Evolutionary conservation across 345 rosid genomes (phyloP), one percentile per base, ranked within the genome.

Genomic region (Corchorus olitorius): DNA sequence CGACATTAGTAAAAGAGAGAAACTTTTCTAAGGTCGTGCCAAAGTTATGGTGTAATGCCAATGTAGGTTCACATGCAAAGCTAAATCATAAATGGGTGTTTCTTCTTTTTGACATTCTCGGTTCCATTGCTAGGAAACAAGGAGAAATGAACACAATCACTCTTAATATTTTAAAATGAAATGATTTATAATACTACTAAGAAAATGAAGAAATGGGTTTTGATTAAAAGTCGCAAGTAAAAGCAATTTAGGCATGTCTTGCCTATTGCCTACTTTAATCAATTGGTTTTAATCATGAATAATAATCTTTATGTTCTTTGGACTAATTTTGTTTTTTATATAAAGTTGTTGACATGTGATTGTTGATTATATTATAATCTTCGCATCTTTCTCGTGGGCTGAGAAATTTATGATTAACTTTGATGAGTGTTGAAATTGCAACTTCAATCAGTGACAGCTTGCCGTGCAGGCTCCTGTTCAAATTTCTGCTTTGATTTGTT

Each of bases 11-110:
- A 70, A 52, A 70, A 37, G 3, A 6, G 6, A 50, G 55, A 8
- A 20, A 20, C 53, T 50, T 67, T 33, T 50, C 20, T 10, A 2
- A 5, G n/a, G 50, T 39, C 20, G 62, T 17, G 75, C 62, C 49
- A 71, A 55, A 35, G 4, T 35, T 53, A 39, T 52, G 62, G 9
- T 27, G 27, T 70, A 35, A 5, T 27, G 50, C 74, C 74, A 71
- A 54, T 5, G 10, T 53, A 54, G 62, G 74, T n/a, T 71, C 74
- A 71, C 74, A 71, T 71, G 74, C 74, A n/a, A 17, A 46, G 61
- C 27, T 27, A 27, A 27, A 27, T 27, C 27, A 35, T 10, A 20
- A 17, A 17, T 3, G 27, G 48, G 9, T 13, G 41, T 22, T 20
- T 39, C 27, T 17, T 41, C 7, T 9, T 6, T 65, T 17, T 0